Evolutionary conservation across 306 rosid species (phyloP).

Genomic region (Vicia sativa): DNA sequence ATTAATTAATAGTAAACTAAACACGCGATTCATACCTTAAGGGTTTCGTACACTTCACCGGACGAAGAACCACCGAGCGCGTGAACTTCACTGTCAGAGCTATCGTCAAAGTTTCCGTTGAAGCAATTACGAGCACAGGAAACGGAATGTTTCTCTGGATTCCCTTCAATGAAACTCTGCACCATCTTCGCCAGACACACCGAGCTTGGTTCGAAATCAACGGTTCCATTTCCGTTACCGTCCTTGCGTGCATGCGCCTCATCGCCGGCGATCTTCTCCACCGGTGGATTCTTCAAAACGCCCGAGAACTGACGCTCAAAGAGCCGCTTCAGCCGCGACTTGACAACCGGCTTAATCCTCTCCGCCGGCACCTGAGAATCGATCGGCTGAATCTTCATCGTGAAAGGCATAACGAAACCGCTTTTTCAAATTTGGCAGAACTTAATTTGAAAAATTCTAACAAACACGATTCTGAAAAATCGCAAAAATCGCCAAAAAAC

Average conservation of each 20-base stretch:
- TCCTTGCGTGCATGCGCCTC: slow-evolving; percentile 50
- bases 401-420: slow-evolving; percentile 52
- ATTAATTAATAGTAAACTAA: neutral
- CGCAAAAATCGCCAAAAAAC: too few species aligned
- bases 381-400: slow-evolving; percentile 90
- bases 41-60: slow-evolving; percentile 62
- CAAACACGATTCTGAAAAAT: slow-evolving; percentile 34
- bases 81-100: slow-evolving; percentile 61
- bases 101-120: slow-evolving; percentile 50
- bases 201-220: slow-evolving; percentile 76
- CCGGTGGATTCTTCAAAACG: slow-evolving; percentile 51
- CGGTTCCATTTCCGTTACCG: slow-evolving; percentile 37
- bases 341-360: slow-evolving; percentile 58
- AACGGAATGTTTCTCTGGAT: slow-evolving; percentile 57
- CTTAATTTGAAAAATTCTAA: neutral
- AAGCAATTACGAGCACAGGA: slow-evolving; percentile 66
- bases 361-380: slow-evolving; percentile 53
- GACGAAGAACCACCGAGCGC: slow-evolving; percentile 41
- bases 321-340: slow-evolving; percentile 76
- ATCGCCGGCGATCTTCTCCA: slow-evolving; percentile 38
- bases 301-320: slow-evolving; percentile 77
- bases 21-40: slow-evolving; percentile 55
- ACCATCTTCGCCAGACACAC: slow-evolving; percentile 81
- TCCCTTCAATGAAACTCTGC: slow-evolving; percentile 77
- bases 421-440: too few species aligned